A percentile compares a stretch with the other conserved stretches of the same genome.
Conservation (phyloP, 1,284 basidiomycete genomes). For the Marasmius sp. region DNA sequence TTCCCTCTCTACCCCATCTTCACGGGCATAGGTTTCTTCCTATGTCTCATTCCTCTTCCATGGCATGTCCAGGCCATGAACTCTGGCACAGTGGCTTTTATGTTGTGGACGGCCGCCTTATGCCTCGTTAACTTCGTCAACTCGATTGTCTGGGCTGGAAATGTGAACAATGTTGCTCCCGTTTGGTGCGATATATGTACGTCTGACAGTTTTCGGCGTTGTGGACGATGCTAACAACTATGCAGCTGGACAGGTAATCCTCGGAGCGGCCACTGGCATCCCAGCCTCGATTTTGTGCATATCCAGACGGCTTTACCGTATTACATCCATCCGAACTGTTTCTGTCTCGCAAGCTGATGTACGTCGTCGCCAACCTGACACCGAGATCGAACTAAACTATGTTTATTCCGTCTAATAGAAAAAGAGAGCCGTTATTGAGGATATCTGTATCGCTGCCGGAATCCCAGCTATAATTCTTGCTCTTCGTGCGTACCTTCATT, state of each 20-base stretch:
- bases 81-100: constrained; percentile 56
- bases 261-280: constrained; percentile 45
- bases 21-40: constrained; percentile 39
- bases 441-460: constrained; percentile 47
- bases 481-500: constrained; percentile 43
- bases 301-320: constrained; percentile 56
- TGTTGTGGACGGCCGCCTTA: constrained; percentile 52
- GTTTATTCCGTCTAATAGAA: constrained; percentile 34
- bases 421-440: constrained; percentile 43
- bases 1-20: constrained; percentile 37
- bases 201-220: too few relatives aligned
- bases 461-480: constrained; percentile 51
- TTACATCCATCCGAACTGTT: constrained; percentile 41
- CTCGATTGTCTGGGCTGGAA: constrained; percentile 57
- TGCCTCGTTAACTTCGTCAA: constrained; percentile 52
- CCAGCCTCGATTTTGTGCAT: constrained; percentile 58
- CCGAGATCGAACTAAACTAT: too few relatives aligned
- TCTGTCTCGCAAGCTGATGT: constrained; percentile 38
- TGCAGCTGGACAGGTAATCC: constrained; percentile 38
- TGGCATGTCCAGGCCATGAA: constrained; percentile 60
- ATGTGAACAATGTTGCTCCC: constrained; percentile 33
- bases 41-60: constrained; percentile 43
- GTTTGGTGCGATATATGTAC: constrained; percentile 54
- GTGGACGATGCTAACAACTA: too few relatives aligned
- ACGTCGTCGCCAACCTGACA: constrained; percentile 15